Base-by-base conservation (phyloP, 164 flowering plant genomes). In the Annona cherimola region DNA sequence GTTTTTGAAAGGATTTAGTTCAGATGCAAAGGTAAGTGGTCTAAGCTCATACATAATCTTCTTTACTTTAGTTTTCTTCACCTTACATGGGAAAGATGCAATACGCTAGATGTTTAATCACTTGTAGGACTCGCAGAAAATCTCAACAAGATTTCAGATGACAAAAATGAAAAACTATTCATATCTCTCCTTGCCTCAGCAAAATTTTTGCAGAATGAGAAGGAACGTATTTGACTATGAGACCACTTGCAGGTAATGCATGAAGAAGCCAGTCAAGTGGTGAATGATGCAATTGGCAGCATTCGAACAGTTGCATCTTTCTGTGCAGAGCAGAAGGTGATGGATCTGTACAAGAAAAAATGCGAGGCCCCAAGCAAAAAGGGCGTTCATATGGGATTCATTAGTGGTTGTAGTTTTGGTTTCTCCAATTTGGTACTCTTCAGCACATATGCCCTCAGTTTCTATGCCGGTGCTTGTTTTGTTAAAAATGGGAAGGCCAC, bases 371-470 rank as follows among this genome's bases (percentile, higher is more conserved):
- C 78, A 16, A 62, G 12, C 71, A 76, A 65, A 60, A 14, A 67
- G 5, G 76, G 71, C 6, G 41, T 73, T 8, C 42, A 67, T 16
- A 67, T 42, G 43, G 91, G 91, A 63, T 35, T 88, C 2, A 68
- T 80, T 2, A 88, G 88, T 54, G 89, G 89, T 1, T 42, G 68
- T 4, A 85, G 88, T 1, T 81, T 81, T 19, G 88, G 88, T 54
- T 81, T 80, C 73, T 83, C 76, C 39, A 50, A 50, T 66, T 59
- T 73, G 43, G 76, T 67, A 16, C 71, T 73, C 20, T 73, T 57
- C 57, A 67, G 71, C 65, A 43, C 76, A 42, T 73, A 73, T 73
- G 57, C 76, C 11, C 59, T 73, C 43, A 41, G 65, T 61, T 73
- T 73, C 65, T 73, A 73, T 42, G 66, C 43, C 43, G 76, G 76